phyloP scores from a whole-genome alignment of 2,329 filamentous ascomycete genomes.

The Acrocalymma vagum region DNA sequence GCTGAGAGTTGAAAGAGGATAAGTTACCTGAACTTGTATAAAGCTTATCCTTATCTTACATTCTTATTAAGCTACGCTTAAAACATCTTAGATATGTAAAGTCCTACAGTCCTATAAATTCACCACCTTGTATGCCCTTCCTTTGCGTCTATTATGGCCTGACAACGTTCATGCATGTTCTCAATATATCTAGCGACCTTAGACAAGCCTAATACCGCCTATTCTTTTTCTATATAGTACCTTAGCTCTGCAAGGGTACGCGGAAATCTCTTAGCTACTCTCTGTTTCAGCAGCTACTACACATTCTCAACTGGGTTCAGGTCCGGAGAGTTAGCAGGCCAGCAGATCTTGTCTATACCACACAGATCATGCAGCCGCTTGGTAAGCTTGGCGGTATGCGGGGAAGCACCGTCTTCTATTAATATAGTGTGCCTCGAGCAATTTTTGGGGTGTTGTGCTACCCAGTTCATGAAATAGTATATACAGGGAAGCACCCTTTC shows the following conservation, averaged over 20 bases:
- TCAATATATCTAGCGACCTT: conserved; percentile 14
- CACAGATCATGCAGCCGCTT: conserved; percentile 9
- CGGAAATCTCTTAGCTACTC: conserved; percentile 13
- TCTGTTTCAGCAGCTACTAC: conserved; percentile 18
- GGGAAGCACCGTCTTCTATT: conserved; percentile 20
- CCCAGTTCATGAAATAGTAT: conserved; percentile 15
- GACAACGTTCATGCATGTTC: conserved; percentile 18
- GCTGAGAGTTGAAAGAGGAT: conserved; percentile 2
- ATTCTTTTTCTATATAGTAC: conserved; percentile 18
- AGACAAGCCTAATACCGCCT: conserved; percentile 8
- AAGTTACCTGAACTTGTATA: too few species aligned
- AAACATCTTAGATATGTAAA: too few species aligned
- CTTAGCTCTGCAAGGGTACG: conserved; percentile 10
- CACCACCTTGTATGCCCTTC: conserved; percentile 19
- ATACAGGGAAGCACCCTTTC: conserved; percentile 12
- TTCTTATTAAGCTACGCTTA: too few species aligned
- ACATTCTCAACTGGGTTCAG: conserved; percentile 22
- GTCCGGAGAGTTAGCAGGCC: conserved; percentile 19
- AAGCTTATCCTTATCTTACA: too few species aligned
- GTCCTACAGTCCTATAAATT: too few species aligned
- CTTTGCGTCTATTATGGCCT: conserved; percentile 13
- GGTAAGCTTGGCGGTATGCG: conserved; percentile 15
- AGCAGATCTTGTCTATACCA: conserved; percentile 12
- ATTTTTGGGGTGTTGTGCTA: conserved; percentile 11
- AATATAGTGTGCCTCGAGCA: conserved; percentile 7